Evolutionary conservation across 192 early-diverging fungal species (phyloP).

Genomic region (Coemansia sp.): DNA sequence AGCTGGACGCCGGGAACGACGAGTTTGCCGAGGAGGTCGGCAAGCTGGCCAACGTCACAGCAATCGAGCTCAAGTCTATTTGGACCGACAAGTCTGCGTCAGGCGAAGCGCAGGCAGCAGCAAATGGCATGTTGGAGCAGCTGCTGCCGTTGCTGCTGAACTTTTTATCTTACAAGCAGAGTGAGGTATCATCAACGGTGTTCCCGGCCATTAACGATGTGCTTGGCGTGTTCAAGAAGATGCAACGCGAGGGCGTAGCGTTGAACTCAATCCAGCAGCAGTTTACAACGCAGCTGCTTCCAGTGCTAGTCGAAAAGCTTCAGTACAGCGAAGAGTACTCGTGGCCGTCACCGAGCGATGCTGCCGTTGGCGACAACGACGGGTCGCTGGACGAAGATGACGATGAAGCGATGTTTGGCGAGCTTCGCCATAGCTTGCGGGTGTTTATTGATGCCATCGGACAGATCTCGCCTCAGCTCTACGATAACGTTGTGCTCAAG

Average conservation of each 20-base stretch:
- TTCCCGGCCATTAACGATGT: conserved; percentile 75
- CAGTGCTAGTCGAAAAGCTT: conserved; percentile 77
- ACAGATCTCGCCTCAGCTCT: conserved; percentile 54
- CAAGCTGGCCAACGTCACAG: conserved; percentile 43
- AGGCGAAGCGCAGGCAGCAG: conserved; percentile 41
- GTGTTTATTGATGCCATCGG: conserved; percentile 75
- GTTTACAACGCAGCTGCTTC: conserved; percentile 39
- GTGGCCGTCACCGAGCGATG: conserved; percentile 48
- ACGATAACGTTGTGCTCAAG: conserved; percentile 40
- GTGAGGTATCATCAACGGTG: conserved; percentile 74
- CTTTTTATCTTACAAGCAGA: conserved; percentile 76
- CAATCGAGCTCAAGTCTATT: conserved; percentile 39
- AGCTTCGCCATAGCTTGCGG: conserved; percentile 60
- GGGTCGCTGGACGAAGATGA: conserved; percentile 76
- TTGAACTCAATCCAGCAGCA: conserved; percentile 27
- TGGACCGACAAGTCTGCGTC: conserved; percentile 40
- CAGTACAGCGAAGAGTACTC: conserved; percentile 85
- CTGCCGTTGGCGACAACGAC: conserved; percentile 50
- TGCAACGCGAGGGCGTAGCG: conserved; percentile 37
- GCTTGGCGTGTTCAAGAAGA: conserved; percentile 62
- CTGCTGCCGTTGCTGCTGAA: conserved; percentile 76
- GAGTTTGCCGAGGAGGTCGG: conserved; percentile 50
- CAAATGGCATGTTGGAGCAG: conserved; percentile 67
- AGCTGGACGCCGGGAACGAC: conserved; percentile 32
- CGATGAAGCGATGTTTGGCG: conserved; percentile 51